Base-by-base conservation (phyloP, 352 stramenopile species). In the Globisporangium spinosum region DNA sequence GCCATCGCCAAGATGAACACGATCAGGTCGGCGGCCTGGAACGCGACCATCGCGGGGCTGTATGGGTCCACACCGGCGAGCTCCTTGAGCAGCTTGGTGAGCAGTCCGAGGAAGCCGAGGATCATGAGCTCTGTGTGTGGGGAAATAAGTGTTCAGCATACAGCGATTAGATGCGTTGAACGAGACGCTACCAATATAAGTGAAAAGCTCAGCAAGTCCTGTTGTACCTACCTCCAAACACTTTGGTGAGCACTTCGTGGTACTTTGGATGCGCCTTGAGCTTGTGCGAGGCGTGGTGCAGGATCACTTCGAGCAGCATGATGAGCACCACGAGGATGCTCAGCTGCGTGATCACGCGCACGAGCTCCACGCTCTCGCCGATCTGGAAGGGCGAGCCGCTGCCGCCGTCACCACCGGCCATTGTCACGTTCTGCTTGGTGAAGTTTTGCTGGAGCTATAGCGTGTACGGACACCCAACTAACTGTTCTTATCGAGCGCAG, bases 241-340 rank as follows among this genome's bases (percentile, higher is more conserved):
- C 75, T 59, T 91, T 91, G 25, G 73, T 82, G 25, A 90, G 68
- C 73, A 91, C 89, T 43, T 89, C 77, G 59, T 87, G 67, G 62
- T 89, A 91, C 70, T 89, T 91, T 58, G 77, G 77, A 59, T 80
- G 83, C 25, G 61, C 68, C 0, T 75, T 59, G n/a, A 89, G 64
- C 51, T 82, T 72, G 64, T 88, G 78, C 54, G 80, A 74, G 8
- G 86, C 62, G 17, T 68, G 38, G 55, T 91, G 81, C 51, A 89
- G 61, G 12, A 27, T 35, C 2, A 60, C 58, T 60, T 91, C 83
- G 10, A 89, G 75, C n/a, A 81, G 3, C 7, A 90, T 73, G 20
- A 91, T 58, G 55, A 58, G 80, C 27, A 79, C 53, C 0, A 85
- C 77, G 47, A 90, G 67, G 12, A 88, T 53, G 54, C 73, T 84